Base-by-base conservation (phyloP, 2,329 filamentous ascomycete species). In the Botryosphaeria dothidea region DNA sequence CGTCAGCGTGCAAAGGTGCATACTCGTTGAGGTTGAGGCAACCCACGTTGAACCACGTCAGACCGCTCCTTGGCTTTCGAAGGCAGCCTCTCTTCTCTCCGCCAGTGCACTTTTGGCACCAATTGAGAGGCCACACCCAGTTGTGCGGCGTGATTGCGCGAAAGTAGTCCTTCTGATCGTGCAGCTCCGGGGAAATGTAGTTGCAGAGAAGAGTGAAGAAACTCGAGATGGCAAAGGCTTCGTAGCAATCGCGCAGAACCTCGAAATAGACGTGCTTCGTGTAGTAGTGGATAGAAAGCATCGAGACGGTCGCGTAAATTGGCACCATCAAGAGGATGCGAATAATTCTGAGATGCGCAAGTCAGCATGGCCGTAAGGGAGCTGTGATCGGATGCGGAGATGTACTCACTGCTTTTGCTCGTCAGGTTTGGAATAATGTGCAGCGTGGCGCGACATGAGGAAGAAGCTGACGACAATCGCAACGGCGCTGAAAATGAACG, bases 251-350 rank as follows among this genome's bases (percentile, higher is more conserved):
- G 71, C 90, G 88, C 48, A 94, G 81, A 58, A 95, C 88, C 72
- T 91, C 85, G 75, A 90, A 95, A 80, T 96, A 96, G 65, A 95
- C 86, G 56, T 90, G 87, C 71, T 93, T 86, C 75, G 84, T 86
- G 81, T 95, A 94, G 80, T 86, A 93, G 69, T 85, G 83, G 70
- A 92, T 87, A 66, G 88, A 88, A 41, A 93, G 83, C 73, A 91
- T 91, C 31, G 90, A 88, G 19, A 92, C 88, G 38, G 88, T 81
- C 60, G 90, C 84, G 77, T 96, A 96, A 67, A 96, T 83, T 34
- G 92, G 92, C 52, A 96, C 86, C 91, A 96, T 94, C 75, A 93
- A 89, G 29, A 96, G 84, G 69, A 96, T 94, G 57, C 92, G 91
- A 71, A 96, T 93, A 72, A 95, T 93, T 73, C 88, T 91, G 69